A percentile compares a stretch with the other conserved stretches of the same genome.
Conservation (phyloP, 75 land plant species). For the Isoetes taiwanensis region DNA sequence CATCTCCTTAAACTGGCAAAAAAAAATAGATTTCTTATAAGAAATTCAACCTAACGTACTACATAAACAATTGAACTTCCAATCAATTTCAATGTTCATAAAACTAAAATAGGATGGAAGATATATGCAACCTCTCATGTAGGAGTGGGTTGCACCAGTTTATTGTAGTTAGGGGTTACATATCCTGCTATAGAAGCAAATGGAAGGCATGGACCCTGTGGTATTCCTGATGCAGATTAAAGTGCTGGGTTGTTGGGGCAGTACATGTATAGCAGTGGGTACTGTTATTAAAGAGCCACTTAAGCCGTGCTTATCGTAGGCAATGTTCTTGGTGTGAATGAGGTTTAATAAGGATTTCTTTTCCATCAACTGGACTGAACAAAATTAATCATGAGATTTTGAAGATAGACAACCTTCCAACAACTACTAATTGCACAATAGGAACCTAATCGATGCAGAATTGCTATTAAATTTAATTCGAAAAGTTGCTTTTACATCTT, state of each 20-base stretch:
- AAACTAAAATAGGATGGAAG: not conserved
- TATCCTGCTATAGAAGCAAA: not conserved
- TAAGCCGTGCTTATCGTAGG: too few relatives aligned
- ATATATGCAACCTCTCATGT: not conserved
- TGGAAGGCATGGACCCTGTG: too few relatives aligned
- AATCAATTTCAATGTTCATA: not conserved
- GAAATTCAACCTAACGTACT: not conserved
- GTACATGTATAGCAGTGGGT: too few relatives aligned
- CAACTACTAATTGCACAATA: not conserved
- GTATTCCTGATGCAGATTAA: too few relatives aligned
- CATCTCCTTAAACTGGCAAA: slow-evolving; percentile 84
- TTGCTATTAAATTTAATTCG: not conserved
- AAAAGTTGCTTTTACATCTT: not conserved
- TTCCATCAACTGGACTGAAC: too few relatives aligned
- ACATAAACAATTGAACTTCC: not conserved
- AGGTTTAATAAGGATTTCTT: too few relatives aligned
- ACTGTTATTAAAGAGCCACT: too few relatives aligned
- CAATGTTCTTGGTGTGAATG: too few relatives aligned
- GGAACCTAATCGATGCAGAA: not conserved
- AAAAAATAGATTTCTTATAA: not conserved
- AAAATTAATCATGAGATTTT: too few relatives aligned
- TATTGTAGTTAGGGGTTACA: not conserved
- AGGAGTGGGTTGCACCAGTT: not conserved
- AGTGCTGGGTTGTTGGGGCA: too few relatives aligned
- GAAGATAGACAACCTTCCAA: not conserved